These are phyloP conservation scores for Camelina hispida DNA, from an alignment of 345 rosid genomes.

Conservation along the genomic window DNA sequence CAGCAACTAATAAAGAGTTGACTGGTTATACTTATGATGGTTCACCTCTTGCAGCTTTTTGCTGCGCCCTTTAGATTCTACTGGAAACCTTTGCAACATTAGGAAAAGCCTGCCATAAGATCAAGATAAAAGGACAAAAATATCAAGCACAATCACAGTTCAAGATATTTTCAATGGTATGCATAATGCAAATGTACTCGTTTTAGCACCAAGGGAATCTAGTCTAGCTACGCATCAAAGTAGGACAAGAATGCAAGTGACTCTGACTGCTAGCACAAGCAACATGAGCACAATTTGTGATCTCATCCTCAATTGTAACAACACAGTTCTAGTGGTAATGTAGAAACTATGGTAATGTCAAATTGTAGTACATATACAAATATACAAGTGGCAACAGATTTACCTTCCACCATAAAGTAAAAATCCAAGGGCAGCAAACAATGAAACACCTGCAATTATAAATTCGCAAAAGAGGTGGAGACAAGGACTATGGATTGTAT, in stretches of 20 bases:
- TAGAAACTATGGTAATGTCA: slow-evolving; percentile 10
- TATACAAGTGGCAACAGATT: slow-evolving; percentile 5
- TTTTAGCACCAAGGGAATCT: slow-evolving; percentile 9
- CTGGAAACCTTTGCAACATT: slow-evolving; percentile 94
- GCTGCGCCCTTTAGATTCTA: slow-evolving; percentile 90
- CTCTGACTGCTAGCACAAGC: slow-evolving; percentile 12
- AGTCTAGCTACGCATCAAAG: slow-evolving; percentile 20
- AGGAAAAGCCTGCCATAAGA: slow-evolving; percentile 75
- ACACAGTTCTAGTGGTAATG: background rate
- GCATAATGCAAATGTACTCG: background rate
- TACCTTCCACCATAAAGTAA: slow-evolving; percentile 96
- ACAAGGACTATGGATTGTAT: background rate
- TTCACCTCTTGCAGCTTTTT: slow-evolving; percentile 92
- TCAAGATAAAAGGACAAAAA: background rate
- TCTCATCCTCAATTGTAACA: slow-evolving; percentile 16
- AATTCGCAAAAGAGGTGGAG: background rate
- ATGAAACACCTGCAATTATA: slow-evolving; percentile 65
- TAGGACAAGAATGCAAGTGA: slow-evolving; percentile 23
- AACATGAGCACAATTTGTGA: background rate
- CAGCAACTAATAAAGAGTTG: background rate
- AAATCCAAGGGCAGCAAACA: slow-evolving; percentile 88
- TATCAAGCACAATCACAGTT: background rate
- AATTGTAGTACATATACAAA: background rate
- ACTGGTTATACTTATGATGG: slow-evolving; percentile 18
- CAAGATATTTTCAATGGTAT: background rate